Base-by-base conservation (phyloP, 2,329 filamentous ascomycete genomes). In the Trichoderma afroharzianum region DNA sequence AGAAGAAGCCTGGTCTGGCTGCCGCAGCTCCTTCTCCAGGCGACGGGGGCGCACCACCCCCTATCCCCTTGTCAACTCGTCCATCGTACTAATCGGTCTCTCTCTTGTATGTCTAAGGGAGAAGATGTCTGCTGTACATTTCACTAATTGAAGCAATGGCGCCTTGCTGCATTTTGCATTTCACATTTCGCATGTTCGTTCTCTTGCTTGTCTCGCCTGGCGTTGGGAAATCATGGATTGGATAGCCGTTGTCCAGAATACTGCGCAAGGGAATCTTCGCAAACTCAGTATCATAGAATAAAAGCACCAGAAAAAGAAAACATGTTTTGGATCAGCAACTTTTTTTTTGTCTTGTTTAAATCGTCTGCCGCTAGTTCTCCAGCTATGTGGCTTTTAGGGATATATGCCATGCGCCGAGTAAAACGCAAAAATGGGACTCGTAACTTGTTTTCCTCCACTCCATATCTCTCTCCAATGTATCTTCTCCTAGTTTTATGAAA, bases 11-110 rank as follows among this genome's bases (percentile, higher is more conserved):
- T 3, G 80, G 75, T 8, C 74, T 87, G 58, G 75, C 76, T 6
- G 75, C 61, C 15, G 59, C 73, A 9, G 72, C 72, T 8, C 75
- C 75, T 7, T 15, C 66, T 24, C 36, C 57, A 2, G 55, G 26
- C 21, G 76, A 78, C 50, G 79, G 77, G 6, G 80, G 79, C 57
- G 77, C 74, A 18, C 85, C 86, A 11, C 88, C 88, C 6, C 87
- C 87, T 0, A 80, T 90, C 55, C 88, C 88, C 15, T 77, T 86
- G 79, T 80, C 83, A 64, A 87, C 87, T 3, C 82, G 84, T 68
- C 87, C 87, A 4, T 81, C 80, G 14, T 87, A 85, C 71, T 85
- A 75, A 74, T 26, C 18, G 62, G 43, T 6, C 26, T 18, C 4
- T n/a, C 12, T 4, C 32, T 1, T 33, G 3, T 28, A 6, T 68